A percentile compares a stretch with the other conserved stretches of the same genome.
Evolutionary conservation across 768 basidiomycete genomes (phyloP).

Genomic region (Termitomyces sp.): DNA sequence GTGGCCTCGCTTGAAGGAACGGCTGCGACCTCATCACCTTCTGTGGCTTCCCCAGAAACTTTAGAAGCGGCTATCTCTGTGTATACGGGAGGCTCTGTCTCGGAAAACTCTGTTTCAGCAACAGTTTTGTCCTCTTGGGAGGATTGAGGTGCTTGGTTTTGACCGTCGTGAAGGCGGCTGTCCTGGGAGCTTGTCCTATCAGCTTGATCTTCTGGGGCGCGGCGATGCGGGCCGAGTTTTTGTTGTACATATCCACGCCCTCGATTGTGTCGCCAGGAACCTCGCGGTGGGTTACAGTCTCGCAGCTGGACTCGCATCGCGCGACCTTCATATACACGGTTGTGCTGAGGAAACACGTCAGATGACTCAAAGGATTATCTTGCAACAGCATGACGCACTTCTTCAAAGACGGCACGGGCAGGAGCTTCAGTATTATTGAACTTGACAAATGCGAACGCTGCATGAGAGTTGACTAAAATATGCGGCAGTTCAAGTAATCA

Average conservation of each 20-base stretch:
- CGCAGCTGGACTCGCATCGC: constrained; percentile 72
- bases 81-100: constrained; percentile 9
- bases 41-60: not conserved
- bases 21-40: not conserved
- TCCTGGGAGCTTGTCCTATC: constrained; percentile 9
- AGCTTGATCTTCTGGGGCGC: constrained; percentile 17
- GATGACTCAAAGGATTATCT: not conserved
- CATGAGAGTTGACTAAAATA: constrained; percentile 47
- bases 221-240: constrained; percentile 21
- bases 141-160: not conserved
- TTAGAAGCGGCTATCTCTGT: constrained; percentile 7
- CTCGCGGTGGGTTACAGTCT: constrained; percentile 57
- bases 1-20: constrained; percentile 13
- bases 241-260: constrained; percentile 37
- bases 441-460: constrained; percentile 78
- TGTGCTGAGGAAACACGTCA: constrained; percentile 45
- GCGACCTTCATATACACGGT: constrained; percentile 62
- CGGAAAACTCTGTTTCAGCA: constrained; percentile 1
- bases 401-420: constrained; percentile 58
- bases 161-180: constrained; percentile 6
- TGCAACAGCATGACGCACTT: constrained; percentile 34
- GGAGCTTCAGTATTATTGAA: constrained; percentile 60
- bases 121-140: not conserved
- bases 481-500: not conserved
- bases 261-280: constrained; percentile 39